Evolutionary conservation across 352 stramenopile genomes (phyloP).

Genomic region (Phytophthora fragariae): DNA sequence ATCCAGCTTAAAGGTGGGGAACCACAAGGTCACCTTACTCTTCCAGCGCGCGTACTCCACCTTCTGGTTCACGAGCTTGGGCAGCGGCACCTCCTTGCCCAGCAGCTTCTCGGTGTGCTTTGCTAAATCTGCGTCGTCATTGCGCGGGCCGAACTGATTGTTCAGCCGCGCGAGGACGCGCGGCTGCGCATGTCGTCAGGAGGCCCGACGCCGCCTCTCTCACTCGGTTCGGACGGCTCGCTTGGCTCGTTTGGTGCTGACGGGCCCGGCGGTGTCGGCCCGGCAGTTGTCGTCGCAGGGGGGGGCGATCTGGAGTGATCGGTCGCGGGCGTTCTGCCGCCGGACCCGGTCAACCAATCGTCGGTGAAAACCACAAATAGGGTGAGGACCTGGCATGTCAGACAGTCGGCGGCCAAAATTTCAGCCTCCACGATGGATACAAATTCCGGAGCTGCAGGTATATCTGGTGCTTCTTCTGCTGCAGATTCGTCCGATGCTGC

Average conservation of each 20-base stretch:
- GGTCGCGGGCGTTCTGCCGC: not conserved
- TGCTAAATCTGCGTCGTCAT: not conserved
- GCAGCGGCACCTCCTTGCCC: not conserved
- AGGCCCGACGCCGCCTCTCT: not conserved
- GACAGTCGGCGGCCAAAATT: not conserved
- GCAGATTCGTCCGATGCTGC: not conserved
- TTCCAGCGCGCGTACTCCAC: not conserved
- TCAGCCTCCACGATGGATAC: not conserved
- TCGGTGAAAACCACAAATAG: not conserved
- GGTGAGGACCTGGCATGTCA: not conserved
- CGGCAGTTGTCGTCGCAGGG: too few species aligned
- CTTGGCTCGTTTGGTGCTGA: not conserved
- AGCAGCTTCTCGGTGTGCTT: not conserved
- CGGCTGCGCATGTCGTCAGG: not conserved
- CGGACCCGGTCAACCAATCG: not conserved
- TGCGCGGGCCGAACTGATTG: not conserved
- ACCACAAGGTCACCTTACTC: not conserved
- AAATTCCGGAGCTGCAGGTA: not conserved
- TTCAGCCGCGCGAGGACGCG: not conserved
- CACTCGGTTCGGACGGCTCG: not conserved
- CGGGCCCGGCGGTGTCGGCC: too few species aligned
- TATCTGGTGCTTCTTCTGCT: not conserved
- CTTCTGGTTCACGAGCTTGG: not conserved
- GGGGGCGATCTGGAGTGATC: not conserved
- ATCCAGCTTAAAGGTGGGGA: not conserved